These are phyloP conservation scores for Boehmeria nivea DNA, from an alignment of 306 rosid genomes.

Conservation along the genomic window DNA sequence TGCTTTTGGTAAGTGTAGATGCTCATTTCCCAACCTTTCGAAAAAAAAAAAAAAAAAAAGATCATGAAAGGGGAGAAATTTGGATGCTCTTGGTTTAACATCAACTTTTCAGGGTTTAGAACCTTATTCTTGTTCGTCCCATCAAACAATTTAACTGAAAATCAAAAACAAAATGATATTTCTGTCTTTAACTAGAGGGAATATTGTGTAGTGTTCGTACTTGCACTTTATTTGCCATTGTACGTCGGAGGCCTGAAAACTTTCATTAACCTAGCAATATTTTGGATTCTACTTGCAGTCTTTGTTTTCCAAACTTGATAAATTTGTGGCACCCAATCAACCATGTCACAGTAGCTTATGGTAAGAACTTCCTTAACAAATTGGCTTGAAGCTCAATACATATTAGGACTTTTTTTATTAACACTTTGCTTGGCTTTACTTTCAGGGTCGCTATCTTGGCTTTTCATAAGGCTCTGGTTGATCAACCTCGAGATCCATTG, in stretches of 20 bases:
- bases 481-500: constrained; percentile 35
- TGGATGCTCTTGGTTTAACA: too few relatives aligned
- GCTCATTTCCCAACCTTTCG: too few relatives aligned
- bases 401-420: background rate
- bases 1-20: constrained; percentile 27
- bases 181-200: too few relatives aligned
- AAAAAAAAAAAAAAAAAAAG: background rate
- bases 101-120: too few relatives aligned
- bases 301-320: constrained; percentile 33
- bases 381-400: background rate
- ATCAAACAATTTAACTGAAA: too few relatives aligned
- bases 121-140: too few relatives aligned
- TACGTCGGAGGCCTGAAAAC: too few relatives aligned
- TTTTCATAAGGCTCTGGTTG: constrained; percentile 37
- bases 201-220: too few relatives aligned
- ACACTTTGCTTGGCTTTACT: background rate
- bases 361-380: constrained; percentile 13
- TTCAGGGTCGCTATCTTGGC: constrained; percentile 41
- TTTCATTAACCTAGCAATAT: constrained; percentile 1
- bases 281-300: constrained; percentile 18
- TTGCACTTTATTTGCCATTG: too few relatives aligned
- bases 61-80: background rate
- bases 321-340: constrained; percentile 29
- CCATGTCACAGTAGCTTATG: constrained; percentile 35
- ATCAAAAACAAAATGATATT: background rate